Base-by-base conservation (phyloP, 257 asterid species). In the Voacanga thouarsii region DNA sequence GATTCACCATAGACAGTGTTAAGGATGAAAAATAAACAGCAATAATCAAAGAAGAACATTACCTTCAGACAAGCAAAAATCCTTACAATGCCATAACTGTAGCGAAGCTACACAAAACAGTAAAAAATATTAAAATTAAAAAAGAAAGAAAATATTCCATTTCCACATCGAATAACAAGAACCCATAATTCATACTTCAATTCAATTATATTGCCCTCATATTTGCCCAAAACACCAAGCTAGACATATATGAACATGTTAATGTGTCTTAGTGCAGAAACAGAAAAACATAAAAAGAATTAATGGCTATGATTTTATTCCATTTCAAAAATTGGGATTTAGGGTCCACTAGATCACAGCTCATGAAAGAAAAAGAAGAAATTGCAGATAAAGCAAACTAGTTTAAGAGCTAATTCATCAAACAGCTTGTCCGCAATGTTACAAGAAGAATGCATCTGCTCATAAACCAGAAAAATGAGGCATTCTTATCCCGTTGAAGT, bases 61-160 rank as follows among this genome's bases (percentile, higher is more conserved):
- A 84, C 87, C 87, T 84, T 84, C 64, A 84, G 82, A 69, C 84
- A 80, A 74, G 87, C 82, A 23, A 80, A 80, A 57, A 84, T 84
- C 39, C 87, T 84, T 15, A 82, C 82, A 23, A 78, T 83, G 80
- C 87, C 84, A 63, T 74, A 75, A 59, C 78, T 75, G 84, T 84
- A 80, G 74, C 79, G 68, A 78, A 84, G 84, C 87, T 84, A 81
- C 47, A 80, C 19, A 56, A 77, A 50, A 65, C 43, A 75, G 37
- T 56, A 33, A 70, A 2, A n/a, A 33, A 37, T 26, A 11, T 30
- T 56, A 69, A 28, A 57, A 60, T 24, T 67, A 3, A 77, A 72
- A 28, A 70, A 47, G 23, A 33, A 33, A 33, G 37, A 33, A 30
- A 14, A 41, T 49, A 67, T 61, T 23, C 68, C 9, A 69, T 59